Conservation (phyloP, 257 asterid genomes). For the Lavandula angustifolia region DNA sequence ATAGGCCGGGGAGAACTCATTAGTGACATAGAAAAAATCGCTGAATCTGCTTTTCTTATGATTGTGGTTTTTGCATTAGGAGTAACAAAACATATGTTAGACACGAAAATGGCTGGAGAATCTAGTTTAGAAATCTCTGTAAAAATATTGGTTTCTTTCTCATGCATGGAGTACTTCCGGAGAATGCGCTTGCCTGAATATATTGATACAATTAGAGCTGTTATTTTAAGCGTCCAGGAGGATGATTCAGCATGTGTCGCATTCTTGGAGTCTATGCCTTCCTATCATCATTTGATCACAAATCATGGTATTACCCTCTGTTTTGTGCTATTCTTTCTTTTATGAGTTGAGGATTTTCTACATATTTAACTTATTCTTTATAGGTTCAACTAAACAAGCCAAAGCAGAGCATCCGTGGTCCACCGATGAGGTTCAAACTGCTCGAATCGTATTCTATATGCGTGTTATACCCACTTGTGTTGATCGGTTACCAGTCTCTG, state of each 20-base stretch:
- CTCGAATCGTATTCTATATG: constrained; percentile 81
- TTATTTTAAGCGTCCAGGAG: constrained; percentile 80
- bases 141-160: constrained; percentile 72
- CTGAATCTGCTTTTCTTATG: constrained; percentile 93
- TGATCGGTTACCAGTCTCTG: constrained; percentile 62
- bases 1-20: constrained; percentile 49
- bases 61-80: constrained; percentile 84
- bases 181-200: constrained; percentile 91
- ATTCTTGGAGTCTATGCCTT: constrained; percentile 80
- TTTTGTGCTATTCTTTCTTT: constrained; percentile 15
- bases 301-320: constrained; percentile 49
- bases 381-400: constrained; percentile 47
- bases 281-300: constrained; percentile 63
- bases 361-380: constrained; percentile 28
- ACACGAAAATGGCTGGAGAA: constrained; percentile 44
- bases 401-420: constrained; percentile 61
- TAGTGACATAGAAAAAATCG: constrained; percentile 73
- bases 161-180: constrained; percentile 93
- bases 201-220: constrained; percentile 88
- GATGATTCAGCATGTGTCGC: constrained; percentile 69
- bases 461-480: constrained; percentile 82
- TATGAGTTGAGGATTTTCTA: constrained; percentile 20
- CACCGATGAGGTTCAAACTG: constrained; percentile 86
- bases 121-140: constrained; percentile 57
- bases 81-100: constrained; percentile 71